Percentiles rank a stretch among this genome's conserved stretches.
These are phyloP conservation scores for Daldinia concentrica DNA, from an alignment of 495 filamentous ascomycete genomes.

Conservation along the genomic window DNA sequence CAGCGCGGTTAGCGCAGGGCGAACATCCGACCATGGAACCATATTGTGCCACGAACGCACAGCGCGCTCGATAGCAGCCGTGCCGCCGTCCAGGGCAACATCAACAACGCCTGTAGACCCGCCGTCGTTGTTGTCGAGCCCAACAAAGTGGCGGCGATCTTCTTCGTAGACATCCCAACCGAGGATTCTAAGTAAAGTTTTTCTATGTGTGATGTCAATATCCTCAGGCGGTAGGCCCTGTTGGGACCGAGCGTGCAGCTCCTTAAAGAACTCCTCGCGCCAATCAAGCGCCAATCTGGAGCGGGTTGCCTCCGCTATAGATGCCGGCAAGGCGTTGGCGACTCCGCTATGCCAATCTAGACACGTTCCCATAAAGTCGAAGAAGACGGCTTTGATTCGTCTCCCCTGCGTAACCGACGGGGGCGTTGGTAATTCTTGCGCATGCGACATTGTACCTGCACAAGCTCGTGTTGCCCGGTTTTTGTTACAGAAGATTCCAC, in stretches of 20 bases:
- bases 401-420: constrained; percentile 8
- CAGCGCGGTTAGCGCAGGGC: constrained; percentile 34
- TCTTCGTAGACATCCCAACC: constrained; percentile 35
- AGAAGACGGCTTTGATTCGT: constrained; percentile 54
- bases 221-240: constrained; percentile 54
- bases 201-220: constrained; percentile 58
- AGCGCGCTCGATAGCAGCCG: constrained; percentile 12
- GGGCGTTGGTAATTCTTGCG: constrained; percentile 13
- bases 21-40: constrained; percentile 59
- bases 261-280: constrained; percentile 59
- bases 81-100: constrained; percentile 15
- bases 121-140: constrained; percentile 15
- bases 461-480: constrained; percentile 8
- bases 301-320: constrained; percentile 36
- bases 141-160: constrained; percentile 40
- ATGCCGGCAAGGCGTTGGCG: constrained; percentile 39
- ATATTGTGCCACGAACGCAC: constrained; percentile 57
- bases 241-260: constrained; percentile 51
- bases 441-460: constrained; percentile 28
- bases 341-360: constrained; percentile 55
- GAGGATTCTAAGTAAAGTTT: constrained; percentile 50
- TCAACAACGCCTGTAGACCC: constrained; percentile 1
- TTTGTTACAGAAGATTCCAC: constrained; percentile 2
- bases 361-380: constrained; percentile 61
- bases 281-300: constrained; percentile 59